A percentile compares a stretch with the other conserved stretches of the same genome.
Evolutionary conservation across 257 asterid species (phyloP).

Genomic region (Echium plantagineum): DNA sequence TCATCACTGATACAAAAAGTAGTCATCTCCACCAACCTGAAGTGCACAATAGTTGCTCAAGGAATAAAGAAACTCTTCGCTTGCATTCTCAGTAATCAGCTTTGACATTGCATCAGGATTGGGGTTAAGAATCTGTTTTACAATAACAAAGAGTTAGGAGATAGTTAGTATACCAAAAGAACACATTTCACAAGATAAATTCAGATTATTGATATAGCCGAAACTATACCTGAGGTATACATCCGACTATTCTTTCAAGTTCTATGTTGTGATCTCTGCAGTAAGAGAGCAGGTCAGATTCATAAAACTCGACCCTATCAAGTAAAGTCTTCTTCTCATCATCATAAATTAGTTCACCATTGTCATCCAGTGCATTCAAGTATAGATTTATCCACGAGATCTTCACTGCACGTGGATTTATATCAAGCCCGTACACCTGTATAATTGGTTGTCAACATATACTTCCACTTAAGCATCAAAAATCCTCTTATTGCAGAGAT

Average conservation of each 20-base stretch:
- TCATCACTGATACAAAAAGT: background rate
- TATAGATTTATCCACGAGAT: constrained; percentile 95
- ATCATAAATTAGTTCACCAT: constrained; percentile 77
- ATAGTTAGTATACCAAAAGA: constrained; percentile 1
- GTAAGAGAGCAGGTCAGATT: constrained; percentile 89
- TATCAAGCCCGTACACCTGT: constrained; percentile 98
- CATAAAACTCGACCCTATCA: constrained; percentile 89
- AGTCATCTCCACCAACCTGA: constrained; percentile 44
- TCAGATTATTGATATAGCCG: constrained; percentile 4
- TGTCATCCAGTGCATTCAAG: constrained; percentile 84
- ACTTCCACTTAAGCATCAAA: constrained; percentile 5
- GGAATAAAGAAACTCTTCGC: constrained; percentile 82
- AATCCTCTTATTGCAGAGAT: background rate
- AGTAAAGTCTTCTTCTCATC: constrained; percentile 73
- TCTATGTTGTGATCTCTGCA: constrained; percentile 78
- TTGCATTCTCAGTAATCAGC: constrained; percentile 87
- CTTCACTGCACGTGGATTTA: constrained; percentile 94
- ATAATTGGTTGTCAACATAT: constrained; percentile 17
- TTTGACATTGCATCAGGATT: constrained; percentile 99
- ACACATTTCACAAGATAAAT: background rate
- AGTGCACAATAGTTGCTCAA: constrained; percentile 96
- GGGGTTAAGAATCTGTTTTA: constrained; percentile 85
- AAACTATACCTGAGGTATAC: constrained; percentile 89
- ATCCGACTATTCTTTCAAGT: constrained; percentile 94
- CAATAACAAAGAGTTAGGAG: constrained; percentile 3